Percentiles rank a stretch among this genome's conserved stretches.
These are phyloP conservation scores for Umbilicaria muhlenbergii DNA, from an alignment of 495 filamentous ascomycete genomes.

Conservation along the genomic window DNA sequence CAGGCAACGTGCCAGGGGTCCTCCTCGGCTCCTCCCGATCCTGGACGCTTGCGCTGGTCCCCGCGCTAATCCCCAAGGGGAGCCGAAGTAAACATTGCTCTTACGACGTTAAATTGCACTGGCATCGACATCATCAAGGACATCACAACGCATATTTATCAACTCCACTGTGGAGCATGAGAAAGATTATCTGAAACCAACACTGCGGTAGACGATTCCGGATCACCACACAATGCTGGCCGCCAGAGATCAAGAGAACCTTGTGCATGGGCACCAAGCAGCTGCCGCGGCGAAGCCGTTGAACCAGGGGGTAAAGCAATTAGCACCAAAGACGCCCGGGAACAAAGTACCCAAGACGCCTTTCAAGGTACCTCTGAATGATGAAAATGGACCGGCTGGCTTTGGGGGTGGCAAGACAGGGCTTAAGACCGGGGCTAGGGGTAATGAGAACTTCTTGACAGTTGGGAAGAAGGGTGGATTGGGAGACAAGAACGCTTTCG, in stretches of 20 bases:
- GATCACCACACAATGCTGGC: constrained; percentile 49
- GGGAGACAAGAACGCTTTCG: constrained; percentile 44
- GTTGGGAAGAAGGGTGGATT: constrained; percentile 41
- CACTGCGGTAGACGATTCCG: not conserved
- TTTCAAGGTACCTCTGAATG: constrained; percentile 66
- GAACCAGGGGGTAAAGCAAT: constrained; percentile 45
- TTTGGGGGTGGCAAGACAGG: constrained; percentile 46
- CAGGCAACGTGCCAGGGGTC: not conserved
- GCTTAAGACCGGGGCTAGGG: constrained; percentile 43
- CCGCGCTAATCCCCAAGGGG: no score
- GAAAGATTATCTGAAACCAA: not conserved
- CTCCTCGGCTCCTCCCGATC: no score
- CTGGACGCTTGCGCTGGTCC: no score
- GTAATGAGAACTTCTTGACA: constrained; percentile 47
- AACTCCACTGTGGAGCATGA: not conserved
- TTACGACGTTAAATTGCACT: not conserved
- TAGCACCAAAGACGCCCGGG: constrained; percentile 65
- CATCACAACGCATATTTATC: not conserved
- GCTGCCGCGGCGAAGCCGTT: constrained; percentile 64
- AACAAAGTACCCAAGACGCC: constrained; percentile 68
- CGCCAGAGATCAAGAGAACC: constrained; percentile 80
- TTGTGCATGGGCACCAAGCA: constrained; percentile 59
- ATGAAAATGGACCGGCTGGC: constrained; percentile 61
- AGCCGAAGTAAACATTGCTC: constrained; percentile 2
- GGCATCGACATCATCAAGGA: no score